Base-by-base conservation (phyloP, 1,284 basidiomycete genomes). In the Flammula alnicola region DNA sequence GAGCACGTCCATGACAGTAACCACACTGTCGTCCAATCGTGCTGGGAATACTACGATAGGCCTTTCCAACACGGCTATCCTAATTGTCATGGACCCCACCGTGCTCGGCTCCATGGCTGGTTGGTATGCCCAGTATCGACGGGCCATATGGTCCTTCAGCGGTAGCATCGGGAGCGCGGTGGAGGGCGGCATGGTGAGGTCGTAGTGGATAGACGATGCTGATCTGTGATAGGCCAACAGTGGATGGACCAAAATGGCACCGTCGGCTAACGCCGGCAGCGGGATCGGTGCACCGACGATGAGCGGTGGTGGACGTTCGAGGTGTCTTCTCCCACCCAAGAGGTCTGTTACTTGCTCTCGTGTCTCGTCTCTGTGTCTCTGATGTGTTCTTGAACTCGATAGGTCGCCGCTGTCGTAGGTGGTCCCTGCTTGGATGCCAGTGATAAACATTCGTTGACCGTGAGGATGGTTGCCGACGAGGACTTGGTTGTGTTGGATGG, bases 1-100 rank as follows among this genome's bases (percentile, higher is more conserved):
- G n/a, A 45, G 32, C 17, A 45, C 44, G 33, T 45, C 44, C 16
- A 25, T 20, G 2, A 45, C 22, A 17, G 44, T 45, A 29, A 45
- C 44, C 32, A 45, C 17, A 17, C 25, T 26, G 5, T 14, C 14
- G 7, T 45, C 33, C 35, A 27, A 26, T 25, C 11, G 31, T 5
- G 12, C 10, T 27, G 44, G 44, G 17, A 45, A 45, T 10, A 45
- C 33, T 16, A 45, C 44, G 12, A 45, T 22, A 27, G 33, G 33
- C 17, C 44, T 20, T 4, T 45, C 44, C 11, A 45, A 5, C 6
- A 31, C 44, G 2, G 44, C 17, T 3, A 37, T n/a, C 14, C 22
- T 16, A 20, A 45, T 36, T n/a, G 44, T 45, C 3, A 45, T 25
- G 3, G 44, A 45, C 11, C 32, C 35, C 5, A 36, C 14, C 1